Evolutionary conservation across 306 rosid species (phyloP), one percentile per base, ranked within the genome.

Genomic region (Gastrolobium villosum): DNA sequence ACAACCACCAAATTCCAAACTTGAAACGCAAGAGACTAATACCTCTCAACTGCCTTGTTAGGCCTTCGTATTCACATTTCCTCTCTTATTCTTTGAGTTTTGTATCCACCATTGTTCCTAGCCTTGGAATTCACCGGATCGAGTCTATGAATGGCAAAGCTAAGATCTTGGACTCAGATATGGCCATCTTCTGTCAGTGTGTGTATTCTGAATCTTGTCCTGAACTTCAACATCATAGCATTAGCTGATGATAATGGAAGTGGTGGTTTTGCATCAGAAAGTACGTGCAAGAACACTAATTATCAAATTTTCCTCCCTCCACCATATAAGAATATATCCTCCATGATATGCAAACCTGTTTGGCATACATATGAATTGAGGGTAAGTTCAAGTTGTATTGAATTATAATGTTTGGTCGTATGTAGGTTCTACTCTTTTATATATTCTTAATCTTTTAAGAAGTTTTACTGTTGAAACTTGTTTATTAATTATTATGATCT

Each of bases 361-460:
- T 95, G 99, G 99, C 85, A 91, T 78, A 89, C 94, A 59, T 95
- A 85, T 79, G 94, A 91, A 46, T 73, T 95, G 82, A 88, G 97
- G 92, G 97, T 93, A 85, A 77, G 94, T 84, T 77, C 73, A 7
- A 48, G 55, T 56, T 74, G 50, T 52, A 49, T 49, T 28, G 3
- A 77, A 54, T 48, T 78, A 32, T 62, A 26, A 56, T 54, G 52
- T 10, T 54, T 68, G 11, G 9, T 65, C 71, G 13, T 44, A 6
- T 76, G 13, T 44, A 6, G 32, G 34, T 57, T 49, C 41, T 84
- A 3, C 56, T 65, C 56, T n/a, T 62, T 44, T 65, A 30, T 36
- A 26, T 35, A 1, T 49, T 34, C 30, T 31, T 30, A 66, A 37
- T 62, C 36, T 39, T 55, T 75, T 32, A 5, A 45, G 37, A 32